These are phyloP conservation scores for Suillus decipiens DNA, from an alignment of 768 basidiomycete genomes.

Conservation along the genomic window DNA sequence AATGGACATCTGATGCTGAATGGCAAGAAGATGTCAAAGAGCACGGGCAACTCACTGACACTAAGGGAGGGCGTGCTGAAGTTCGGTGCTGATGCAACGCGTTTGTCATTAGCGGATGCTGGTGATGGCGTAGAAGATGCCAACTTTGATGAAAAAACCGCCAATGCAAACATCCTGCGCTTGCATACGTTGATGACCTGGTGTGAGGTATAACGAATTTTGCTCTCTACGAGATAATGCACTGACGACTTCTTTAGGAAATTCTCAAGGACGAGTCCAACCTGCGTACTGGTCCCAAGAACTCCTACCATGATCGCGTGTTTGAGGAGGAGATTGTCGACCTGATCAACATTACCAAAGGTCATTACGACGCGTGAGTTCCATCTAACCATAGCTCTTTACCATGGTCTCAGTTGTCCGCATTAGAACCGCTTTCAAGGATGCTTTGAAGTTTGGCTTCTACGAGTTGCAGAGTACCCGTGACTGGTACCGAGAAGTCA, in stretches of 20 bases:
- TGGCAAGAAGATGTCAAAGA: constrained; percentile 99
- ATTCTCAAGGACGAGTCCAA: constrained; percentile 70
- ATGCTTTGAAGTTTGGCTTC: constrained; percentile 92
- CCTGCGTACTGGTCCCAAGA: constrained; percentile 71
- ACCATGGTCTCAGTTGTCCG: background rate
- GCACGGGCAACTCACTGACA: constrained; percentile 93
- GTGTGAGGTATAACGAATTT: constrained; percentile 73
- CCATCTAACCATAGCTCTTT: background rate
- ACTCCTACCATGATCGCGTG: constrained; percentile 81
- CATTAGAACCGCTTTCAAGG: constrained; percentile 88
- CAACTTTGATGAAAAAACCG: constrained; percentile 98
- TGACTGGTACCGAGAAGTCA: constrained; percentile 96
- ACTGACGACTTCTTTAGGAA: constrained; percentile 53
- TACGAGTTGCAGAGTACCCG: constrained; percentile 92
- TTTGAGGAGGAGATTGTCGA: constrained; percentile 93
- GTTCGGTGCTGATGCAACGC: constrained; percentile 95
- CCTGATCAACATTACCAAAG: constrained; percentile 79
- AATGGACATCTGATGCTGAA: constrained; percentile 98
- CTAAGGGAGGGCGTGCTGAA: constrained; percentile 86
- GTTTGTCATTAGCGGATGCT: constrained; percentile 91
- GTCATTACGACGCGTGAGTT: constrained; percentile 78
- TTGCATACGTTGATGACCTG: constrained; percentile 88
- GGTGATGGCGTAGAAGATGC: constrained; percentile 98
- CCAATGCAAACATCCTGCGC: constrained; percentile 94
- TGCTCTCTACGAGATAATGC: background rate